phyloP scores from a whole-genome alignment of 2,329 filamentous ascomycete species.

The Calonectria hongkongensis region DNA sequence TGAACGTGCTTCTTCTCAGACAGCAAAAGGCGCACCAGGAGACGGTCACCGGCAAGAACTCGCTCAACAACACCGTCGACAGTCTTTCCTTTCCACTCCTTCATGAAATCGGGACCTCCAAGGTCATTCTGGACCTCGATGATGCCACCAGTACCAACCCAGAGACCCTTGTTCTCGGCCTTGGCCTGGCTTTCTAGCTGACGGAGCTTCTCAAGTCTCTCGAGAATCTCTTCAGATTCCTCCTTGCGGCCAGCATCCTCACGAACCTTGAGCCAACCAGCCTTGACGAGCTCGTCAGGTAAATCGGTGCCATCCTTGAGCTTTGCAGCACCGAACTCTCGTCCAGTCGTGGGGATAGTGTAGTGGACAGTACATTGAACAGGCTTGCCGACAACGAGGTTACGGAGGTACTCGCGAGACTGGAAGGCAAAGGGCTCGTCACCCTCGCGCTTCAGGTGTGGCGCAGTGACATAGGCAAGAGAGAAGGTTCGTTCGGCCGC shows the following conservation, averaged over 20 bases:
- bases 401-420: slow-evolving; percentile 93
- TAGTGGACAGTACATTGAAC: slow-evolving; percentile 92
- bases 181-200: slow-evolving; percentile 86
- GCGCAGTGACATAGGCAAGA: slow-evolving; percentile 93
- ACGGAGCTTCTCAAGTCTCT: slow-evolving; percentile 86
- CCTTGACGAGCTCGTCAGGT: slow-evolving; percentile 88
- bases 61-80: slow-evolving; percentile 92
- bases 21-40: slow-evolving; percentile 88
- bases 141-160: slow-evolving; percentile 78
- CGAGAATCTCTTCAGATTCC: slow-evolving; percentile 83
- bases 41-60: slow-evolving; percentile 91
- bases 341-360: slow-evolving; percentile 87
- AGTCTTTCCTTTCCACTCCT: slow-evolving; percentile 88
- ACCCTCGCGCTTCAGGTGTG: slow-evolving; percentile 89
- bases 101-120: slow-evolving; percentile 85
- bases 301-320: slow-evolving; percentile 85
- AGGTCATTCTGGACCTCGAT: slow-evolving; percentile 90
- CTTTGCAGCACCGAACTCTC: slow-evolving; percentile 90
- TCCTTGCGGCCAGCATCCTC: slow-evolving; percentile 96
- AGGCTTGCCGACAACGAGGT: slow-evolving; percentile 88
- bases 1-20: slow-evolving; percentile 90
- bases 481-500: slow-evolving; percentile 90
- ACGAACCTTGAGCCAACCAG: slow-evolving; percentile 94
- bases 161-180: slow-evolving; percentile 86
- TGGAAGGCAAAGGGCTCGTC: slow-evolving; percentile 96